Percentiles rank a stretch among this genome's conserved stretches.
Conservation (phyloP, 805 yeast genomes). For the Blastobotrys muscicola region DNA sequence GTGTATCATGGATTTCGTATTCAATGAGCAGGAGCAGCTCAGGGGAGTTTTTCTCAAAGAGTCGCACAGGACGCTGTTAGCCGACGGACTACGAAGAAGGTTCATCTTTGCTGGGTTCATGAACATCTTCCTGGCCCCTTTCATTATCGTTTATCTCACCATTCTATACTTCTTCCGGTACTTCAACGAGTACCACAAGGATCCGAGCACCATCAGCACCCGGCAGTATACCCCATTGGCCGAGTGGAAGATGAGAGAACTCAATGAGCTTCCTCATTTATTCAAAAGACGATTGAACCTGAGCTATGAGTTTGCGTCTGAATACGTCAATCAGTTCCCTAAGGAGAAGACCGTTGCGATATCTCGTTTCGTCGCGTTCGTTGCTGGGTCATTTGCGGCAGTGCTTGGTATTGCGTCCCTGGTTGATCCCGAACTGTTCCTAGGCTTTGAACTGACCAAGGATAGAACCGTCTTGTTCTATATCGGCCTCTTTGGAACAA, state of each 20-base stretch:
- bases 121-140: slow-evolving; percentile 76
- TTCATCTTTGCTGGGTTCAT: slow-evolving; percentile 82
- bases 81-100: slow-evolving; percentile 64
- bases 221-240: slow-evolving; percentile 92
- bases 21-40: slow-evolving; percentile 75
- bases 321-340: slow-evolving; percentile 87
- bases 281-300: slow-evolving; percentile 70
- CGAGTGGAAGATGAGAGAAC: slow-evolving; percentile 90
- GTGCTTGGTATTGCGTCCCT: slow-evolving; percentile 68
- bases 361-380: slow-evolving; percentile 54
- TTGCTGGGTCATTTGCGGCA: slow-evolving; percentile 84
- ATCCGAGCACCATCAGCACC: slow-evolving; percentile 73
- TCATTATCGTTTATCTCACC: slow-evolving; percentile 73
- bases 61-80: slow-evolving; percentile 52
- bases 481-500: slow-evolving; percentile 77
- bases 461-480: slow-evolving; percentile 80
- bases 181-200: slow-evolving; percentile 83
- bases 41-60: slow-evolving; percentile 63
- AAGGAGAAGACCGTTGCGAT: slow-evolving; percentile 54
- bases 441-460: slow-evolving; percentile 78
- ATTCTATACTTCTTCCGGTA: slow-evolving; percentile 79
- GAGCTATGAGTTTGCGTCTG: slow-evolving; percentile 70
- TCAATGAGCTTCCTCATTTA: slow-evolving; percentile 84
- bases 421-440: slow-evolving; percentile 82
- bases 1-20: slow-evolving; percentile 78